phyloP scores from a whole-genome alignment of 129 eudicot species.

The Helichrysum umbraculigerum region DNA sequence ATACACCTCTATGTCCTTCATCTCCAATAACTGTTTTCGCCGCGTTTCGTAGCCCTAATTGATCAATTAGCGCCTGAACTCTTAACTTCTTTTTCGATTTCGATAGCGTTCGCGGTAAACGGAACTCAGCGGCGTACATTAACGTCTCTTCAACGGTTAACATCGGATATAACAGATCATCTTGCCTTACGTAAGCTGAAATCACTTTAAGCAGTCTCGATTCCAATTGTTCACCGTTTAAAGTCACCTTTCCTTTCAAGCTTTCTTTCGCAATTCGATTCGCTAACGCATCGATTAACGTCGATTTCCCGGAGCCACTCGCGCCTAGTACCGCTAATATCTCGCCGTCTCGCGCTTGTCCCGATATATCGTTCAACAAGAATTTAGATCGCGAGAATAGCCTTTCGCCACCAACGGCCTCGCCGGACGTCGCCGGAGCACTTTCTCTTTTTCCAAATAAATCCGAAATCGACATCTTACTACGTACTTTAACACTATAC shows the following conservation, averaged over 20 bases:
- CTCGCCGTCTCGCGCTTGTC: conserved; percentile 27
- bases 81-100: conserved; percentile 20
- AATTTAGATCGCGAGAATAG: conserved; percentile 11
- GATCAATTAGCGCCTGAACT: conserved; percentile 32
- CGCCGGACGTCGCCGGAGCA: not conserved
- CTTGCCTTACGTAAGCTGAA: conserved; percentile 31
- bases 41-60: conserved; percentile 27
- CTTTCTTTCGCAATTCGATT: conserved; percentile 27
- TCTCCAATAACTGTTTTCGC: conserved; percentile 29
- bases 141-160: conserved; percentile 27
- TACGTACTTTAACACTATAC: conserved; percentile 16
- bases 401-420: conserved; percentile 5
- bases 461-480: conserved; percentile 11
- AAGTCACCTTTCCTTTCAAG: conserved; percentile 24
- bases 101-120: conserved; percentile 17
- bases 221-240: conserved; percentile 26
- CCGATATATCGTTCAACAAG: conserved; percentile 26
- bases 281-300: conserved; percentile 28
- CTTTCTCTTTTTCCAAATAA: not conserved
- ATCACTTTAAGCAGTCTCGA: conserved; percentile 25
- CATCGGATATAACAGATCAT: conserved; percentile 31
- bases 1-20: conserved; percentile 29
- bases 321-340: conserved; percentile 26
- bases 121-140: conserved; percentile 28
- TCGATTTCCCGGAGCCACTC: conserved; percentile 31